Evolutionary conservation across 1,284 basidiomycete species (phyloP), one percentile per base, ranked within the genome.

Genomic region (Trametes hirsuta): DNA sequence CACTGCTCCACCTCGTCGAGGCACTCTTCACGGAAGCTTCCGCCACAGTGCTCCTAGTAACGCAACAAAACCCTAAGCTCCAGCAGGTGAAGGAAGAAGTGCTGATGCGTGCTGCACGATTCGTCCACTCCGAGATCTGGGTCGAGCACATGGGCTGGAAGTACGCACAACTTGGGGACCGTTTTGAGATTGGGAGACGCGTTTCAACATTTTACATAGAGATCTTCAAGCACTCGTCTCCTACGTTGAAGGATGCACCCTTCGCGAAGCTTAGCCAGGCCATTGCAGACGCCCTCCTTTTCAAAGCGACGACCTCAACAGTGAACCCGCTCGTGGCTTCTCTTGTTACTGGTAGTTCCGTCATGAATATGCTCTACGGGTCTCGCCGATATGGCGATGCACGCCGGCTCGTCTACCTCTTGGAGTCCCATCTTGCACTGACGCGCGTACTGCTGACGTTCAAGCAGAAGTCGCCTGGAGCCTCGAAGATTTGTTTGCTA

Each of bases 91-190:
- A 95, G 73, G 88, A 91, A 63, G 88, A 91, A 59, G 93, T 96
- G 5, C 80, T 96, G 11, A 75, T 90, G 50, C 87, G 93, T 35
- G 90, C 90, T 0, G 79, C 86, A 9, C 81, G 80, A 15, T 95
- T 95, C 69, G 81, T 95, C 9, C 90, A 93, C 67, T 86, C 88
- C 22, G 90, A 93, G 71, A 86, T 96, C 34, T 96, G 94, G 94
- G 82, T 90, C 0, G 90, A 92, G 66, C 88, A 94, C 70, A 75
- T 87, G 49, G 83, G 85, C 6, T 95, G 94, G 94, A 88, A 90
- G 69, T 96, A 94, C 66, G 77, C 79, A 1, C 87, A 87, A 60
- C 75, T 94, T 9, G 85, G 87, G 6, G 90, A 95, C 67, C 80
- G 90, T 39, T 94, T 94, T 69, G 90, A 93, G 75, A 89, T 95